Conservation (phyloP, 2,329 filamentous ascomycete species). For the Acephala macrosclerotiorum region DNA sequence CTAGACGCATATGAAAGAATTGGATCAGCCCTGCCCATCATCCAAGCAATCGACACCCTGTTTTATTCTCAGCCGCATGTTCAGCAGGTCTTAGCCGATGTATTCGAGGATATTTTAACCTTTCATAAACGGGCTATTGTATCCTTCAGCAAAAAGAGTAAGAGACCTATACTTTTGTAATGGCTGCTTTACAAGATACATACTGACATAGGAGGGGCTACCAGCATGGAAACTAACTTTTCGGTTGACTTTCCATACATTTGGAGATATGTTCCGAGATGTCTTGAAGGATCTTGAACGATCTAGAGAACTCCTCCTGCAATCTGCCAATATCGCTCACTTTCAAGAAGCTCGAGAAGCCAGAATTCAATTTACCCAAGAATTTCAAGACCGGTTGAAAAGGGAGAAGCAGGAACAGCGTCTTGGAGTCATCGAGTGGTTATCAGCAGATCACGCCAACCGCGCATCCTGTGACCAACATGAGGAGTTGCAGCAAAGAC, state of each 20-base stretch:
- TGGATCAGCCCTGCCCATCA: constrained; percentile 43
- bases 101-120: constrained; percentile 45
- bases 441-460: background rate
- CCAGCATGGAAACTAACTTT: constrained; percentile 16
- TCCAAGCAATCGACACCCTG: constrained; percentile 39
- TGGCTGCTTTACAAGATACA: background rate
- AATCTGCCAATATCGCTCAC: constrained; percentile 18
- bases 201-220: background rate
- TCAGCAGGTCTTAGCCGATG: constrained; percentile 38
- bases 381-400: background rate
- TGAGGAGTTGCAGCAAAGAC: background rate
- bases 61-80: constrained; percentile 39
- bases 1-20: constrained; percentile 45
- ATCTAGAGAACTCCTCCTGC: constrained; percentile 36
- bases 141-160: constrained; percentile 32
- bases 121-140: constrained; percentile 43
- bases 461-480: background rate
- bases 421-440: background rate
- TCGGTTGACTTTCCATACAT: constrained; percentile 42
- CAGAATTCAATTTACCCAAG: constrained; percentile 8
- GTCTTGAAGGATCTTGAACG: constrained; percentile 40
- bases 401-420: background rate
- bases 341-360: constrained; percentile 20
- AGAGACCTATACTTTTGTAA: background rate
- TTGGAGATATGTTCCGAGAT: constrained; percentile 40